Conservation (phyloP, 2,329 filamentous ascomycete genomes). For the Sclerotinia borealis region DNA sequence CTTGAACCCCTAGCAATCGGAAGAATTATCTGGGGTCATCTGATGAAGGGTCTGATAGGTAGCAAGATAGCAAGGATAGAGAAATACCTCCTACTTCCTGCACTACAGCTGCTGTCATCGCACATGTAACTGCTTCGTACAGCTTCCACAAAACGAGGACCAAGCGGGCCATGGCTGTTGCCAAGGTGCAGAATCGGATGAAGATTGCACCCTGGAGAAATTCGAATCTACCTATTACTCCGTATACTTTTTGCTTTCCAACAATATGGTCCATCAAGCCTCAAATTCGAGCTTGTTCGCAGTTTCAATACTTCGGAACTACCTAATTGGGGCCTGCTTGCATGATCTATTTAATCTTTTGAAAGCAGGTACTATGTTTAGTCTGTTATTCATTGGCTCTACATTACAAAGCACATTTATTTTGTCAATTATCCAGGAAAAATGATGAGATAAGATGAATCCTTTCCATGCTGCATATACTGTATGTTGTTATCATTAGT, state of each 20-base stretch:
- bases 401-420: conserved; percentile 3
- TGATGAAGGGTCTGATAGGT: conserved; percentile 8
- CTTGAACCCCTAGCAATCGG: neutral
- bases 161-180: conserved; percentile 12
- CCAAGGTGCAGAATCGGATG: conserved; percentile 13
- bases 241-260: conserved; percentile 5
- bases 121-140: conserved; percentile 9
- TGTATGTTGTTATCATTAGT: neutral
- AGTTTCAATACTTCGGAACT: conserved; percentile 13
- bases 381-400: conserved; percentile 1
- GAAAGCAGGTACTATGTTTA: neutral
- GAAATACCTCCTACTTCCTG: neutral
- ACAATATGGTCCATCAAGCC: conserved; percentile 3
- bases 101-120: conserved; percentile 7
- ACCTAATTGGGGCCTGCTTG: neutral
- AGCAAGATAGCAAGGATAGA: conserved; percentile 2
- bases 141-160: conserved; percentile 10
- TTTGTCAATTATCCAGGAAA: neutral
- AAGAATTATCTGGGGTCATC: conserved; percentile 4
- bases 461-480: neutral
- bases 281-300: conserved; percentile 3
- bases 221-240: neutral
- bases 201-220: conserved; percentile 12
- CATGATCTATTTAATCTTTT: conserved; percentile 7
- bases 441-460: conserved; percentile 13